Evolutionary conservation across 306 rosid genomes (phyloP), one percentile per base, ranked within the genome.

Genomic region (Trifolium repens): DNA sequence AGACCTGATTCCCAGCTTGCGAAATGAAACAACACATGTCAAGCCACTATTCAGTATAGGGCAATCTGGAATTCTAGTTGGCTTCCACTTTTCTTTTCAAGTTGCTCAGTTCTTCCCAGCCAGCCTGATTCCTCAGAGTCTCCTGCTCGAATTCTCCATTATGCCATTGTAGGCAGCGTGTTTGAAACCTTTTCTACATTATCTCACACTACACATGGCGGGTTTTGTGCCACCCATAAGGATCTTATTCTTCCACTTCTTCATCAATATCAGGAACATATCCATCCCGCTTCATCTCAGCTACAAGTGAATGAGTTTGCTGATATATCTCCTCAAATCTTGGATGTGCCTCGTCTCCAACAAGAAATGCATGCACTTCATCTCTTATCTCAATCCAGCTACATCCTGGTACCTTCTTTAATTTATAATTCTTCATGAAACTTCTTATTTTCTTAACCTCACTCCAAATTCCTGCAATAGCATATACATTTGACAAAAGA

Each of bases 361-460:
- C 97, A 69, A 91, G 87, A 83, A 94, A 94, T 15, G 89, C 80
- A 30, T 90, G 92, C 4, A 91, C 84, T 84, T 88, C 91, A 47
- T 90, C 91, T 81, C 88, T 89, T 26, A 91, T 82, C 87, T 94
- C 97, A 75, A 94, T 88, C 98, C 97, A 94, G 79, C 98, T 93
- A 62, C 98, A 94, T 77, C 93, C 97, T 0, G 98, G 97, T 69
- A 91, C 97, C 81, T 94, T 94, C 80, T 88, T 91, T 52, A 91
- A 72, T 64, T 70, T 80, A 69, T 73, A 53, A 53, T 71, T 72
- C 88, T 83, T 90, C 98, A 91, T 93, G 47, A 82, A 80, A 80
- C 80, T 87, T 81, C 96, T 87, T 68, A 88, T 85, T 81, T 80
- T 78, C 0, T 94, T 84, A 12, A 91, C 93, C 82, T 89, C 88